A percentile compares a stretch with the other conserved stretches of the same genome.
These are phyloP conservation scores for Rhododendron henanense DNA, from an alignment of 148 eudicot species.

Conservation along the genomic window DNA sequence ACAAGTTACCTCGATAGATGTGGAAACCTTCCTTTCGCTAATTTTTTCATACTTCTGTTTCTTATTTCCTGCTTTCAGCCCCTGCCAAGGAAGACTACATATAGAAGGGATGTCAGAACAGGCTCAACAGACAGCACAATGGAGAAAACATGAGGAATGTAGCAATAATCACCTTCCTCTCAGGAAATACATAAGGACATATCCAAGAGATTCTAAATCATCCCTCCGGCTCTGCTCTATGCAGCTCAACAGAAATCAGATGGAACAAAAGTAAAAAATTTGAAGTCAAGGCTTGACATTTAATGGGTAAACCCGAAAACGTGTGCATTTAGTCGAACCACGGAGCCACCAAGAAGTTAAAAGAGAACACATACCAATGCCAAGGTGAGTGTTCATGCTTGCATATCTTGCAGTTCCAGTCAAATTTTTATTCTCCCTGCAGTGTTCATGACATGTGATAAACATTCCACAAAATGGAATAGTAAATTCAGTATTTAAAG, in stretches of 20 bases:
- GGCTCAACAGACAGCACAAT: background rate
- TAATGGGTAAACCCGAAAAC: background rate
- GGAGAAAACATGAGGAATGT: background rate
- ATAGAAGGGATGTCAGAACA: conserved; percentile 17
- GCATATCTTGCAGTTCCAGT: conserved; percentile 98
- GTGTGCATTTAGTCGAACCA: background rate
- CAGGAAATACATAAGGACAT: conserved; percentile 84
- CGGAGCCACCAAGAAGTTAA: background rate
- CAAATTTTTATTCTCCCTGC: conserved; percentile 94
- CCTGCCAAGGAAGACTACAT: conserved; percentile 96
- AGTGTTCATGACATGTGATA: conserved; percentile 13
- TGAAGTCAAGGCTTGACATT: background rate
- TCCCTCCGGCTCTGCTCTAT: conserved; percentile 95
- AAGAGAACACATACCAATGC: conserved; percentile 56
- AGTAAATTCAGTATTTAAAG: background rate
- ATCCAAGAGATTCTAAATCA: conserved; percentile 97
- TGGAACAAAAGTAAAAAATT: conserved; percentile 3
- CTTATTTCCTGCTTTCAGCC: conserved; percentile 90
- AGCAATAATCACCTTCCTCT: conserved; percentile 68
- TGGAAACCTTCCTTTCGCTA: conserved; percentile 85
- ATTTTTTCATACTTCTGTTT: conserved; percentile 94
- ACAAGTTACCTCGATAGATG: conserved; percentile 78
- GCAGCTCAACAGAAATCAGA: conserved; percentile 21
- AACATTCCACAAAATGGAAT: conserved; percentile 1
- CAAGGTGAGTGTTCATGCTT: conserved; percentile 95